A percentile compares a stretch with the other conserved stretches of the same genome.
Evolutionary conservation across 2,329 filamentous ascomycete species (phyloP).

Genomic region (Cladosporium sp.): DNA sequence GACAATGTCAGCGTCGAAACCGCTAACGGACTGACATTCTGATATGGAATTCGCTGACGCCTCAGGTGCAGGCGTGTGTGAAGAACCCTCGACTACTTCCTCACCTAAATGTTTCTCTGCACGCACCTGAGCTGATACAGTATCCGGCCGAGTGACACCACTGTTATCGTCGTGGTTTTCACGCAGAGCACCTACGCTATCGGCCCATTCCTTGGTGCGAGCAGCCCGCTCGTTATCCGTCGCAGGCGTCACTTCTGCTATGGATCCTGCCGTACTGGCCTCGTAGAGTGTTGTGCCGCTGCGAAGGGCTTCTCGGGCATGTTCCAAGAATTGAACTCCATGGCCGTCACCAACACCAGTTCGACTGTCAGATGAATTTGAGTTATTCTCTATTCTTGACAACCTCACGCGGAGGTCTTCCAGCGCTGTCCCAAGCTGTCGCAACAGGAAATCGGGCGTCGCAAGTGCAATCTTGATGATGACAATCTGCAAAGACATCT

Average conservation of each 20-base stretch:
- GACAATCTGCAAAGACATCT: not conserved
- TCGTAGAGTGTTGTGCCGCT: not conserved
- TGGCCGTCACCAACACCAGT: not conserved
- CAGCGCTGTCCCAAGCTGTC: not conserved
- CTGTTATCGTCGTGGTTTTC: too few relatives aligned
- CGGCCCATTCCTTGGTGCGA: not conserved
- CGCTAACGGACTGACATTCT: too few relatives aligned
- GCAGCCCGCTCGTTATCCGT: not conserved
- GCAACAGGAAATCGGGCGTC: not conserved
- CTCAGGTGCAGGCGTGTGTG: too few relatives aligned
- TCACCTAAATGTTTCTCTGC: too few relatives aligned
- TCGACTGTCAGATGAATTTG: not conserved
- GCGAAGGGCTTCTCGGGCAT: not conserved
- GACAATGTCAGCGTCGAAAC: too few relatives aligned
- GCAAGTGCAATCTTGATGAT: conserved; percentile 2
- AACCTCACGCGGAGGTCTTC: not conserved
- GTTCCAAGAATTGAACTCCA: not conserved
- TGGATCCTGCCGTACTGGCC: not conserved
- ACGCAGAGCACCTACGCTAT: too few relatives aligned
- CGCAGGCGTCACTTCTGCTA: not conserved
- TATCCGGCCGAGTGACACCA: too few relatives aligned
- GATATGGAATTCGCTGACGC: too few relatives aligned
- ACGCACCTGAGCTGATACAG: too few relatives aligned
- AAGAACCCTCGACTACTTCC: too few relatives aligned
- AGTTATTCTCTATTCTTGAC: not conserved